phyloP scores from a whole-genome alignment of 345 rosid genomes.

The Eucalyptus sp. region DNA sequence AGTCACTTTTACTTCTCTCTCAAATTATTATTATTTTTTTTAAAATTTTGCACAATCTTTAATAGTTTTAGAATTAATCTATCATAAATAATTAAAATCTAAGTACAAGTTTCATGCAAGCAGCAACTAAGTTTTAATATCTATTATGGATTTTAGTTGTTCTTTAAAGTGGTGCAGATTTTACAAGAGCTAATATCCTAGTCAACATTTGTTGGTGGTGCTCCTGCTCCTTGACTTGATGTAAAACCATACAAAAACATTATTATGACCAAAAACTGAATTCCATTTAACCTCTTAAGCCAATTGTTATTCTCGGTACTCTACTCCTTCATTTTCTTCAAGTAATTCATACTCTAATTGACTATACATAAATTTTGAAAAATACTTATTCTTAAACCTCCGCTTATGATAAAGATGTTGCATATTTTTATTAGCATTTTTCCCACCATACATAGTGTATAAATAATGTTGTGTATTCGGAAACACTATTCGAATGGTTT shows the following conservation, averaged over 20 bases:
- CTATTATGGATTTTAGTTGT: background rate
- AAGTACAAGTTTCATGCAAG: background rate
- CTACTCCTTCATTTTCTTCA: background rate
- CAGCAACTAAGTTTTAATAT: background rate
- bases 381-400: too few species aligned
- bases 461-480: too few species aligned
- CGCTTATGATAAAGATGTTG: background rate
- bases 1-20: background rate
- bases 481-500: background rate
- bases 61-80: background rate
- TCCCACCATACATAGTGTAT: fast-evolving
- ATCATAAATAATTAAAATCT: background rate
- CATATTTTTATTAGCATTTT: too few species aligned
- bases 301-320: fast-evolving
- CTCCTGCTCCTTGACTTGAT: background rate
- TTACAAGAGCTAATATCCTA: background rate
- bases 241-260: background rate
- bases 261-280: too few species aligned
- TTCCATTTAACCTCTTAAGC: background rate
- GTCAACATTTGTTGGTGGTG: background rate
- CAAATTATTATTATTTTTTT: background rate
- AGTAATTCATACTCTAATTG: background rate
- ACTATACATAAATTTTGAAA: background rate
- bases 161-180: background rate
- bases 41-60: background rate